Percentiles rank a stretch among this genome's conserved stretches.
These are phyloP conservation scores for Dioscorea alata DNA, from an alignment of 106 monocot genomes.

Conservation along the genomic window DNA sequence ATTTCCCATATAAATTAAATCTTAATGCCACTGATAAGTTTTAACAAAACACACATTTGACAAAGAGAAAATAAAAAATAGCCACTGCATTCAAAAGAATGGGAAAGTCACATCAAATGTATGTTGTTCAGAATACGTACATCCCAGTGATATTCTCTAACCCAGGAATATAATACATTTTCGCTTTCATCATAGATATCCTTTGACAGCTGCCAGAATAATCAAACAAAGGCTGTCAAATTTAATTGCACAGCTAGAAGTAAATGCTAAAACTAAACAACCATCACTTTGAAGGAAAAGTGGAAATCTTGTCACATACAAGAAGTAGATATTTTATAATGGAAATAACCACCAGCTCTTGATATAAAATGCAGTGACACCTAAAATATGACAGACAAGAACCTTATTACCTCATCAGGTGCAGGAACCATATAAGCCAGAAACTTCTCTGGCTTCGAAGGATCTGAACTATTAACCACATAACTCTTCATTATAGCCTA, in stretches of 20 bases:
- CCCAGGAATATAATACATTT: slow-evolving; percentile 74
- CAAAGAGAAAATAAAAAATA: neutral
- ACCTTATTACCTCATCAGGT: slow-evolving; percentile 60
- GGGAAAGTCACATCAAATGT: neutral
- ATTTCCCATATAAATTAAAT: no score
- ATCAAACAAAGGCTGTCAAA: neutral
- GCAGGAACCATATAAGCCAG: slow-evolving; percentile 92
- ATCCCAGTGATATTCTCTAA: slow-evolving; percentile 95
- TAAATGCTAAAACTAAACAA: no score
- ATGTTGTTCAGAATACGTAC: slow-evolving; percentile 25
- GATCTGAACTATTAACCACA: slow-evolving; percentile 68
- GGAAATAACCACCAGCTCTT: no score
- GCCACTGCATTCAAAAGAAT: neutral
- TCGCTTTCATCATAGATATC: slow-evolving; percentile 82
- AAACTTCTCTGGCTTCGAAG: slow-evolving; percentile 76
- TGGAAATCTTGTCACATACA: no score
- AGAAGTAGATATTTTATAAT: no score
- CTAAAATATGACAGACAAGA: neutral
- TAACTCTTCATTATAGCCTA: slow-evolving; percentile 97
- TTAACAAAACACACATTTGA: neutral
- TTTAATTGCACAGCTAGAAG: neutral
- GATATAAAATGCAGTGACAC: no score
- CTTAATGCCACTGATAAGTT: neutral
- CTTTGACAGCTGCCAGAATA: slow-evolving; percentile 55
- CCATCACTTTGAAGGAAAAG: no score